Percentiles rank a stretch among this genome's conserved stretches.
Conservation (phyloP, 306 rosid species). For the Pueraria montana region DNA sequence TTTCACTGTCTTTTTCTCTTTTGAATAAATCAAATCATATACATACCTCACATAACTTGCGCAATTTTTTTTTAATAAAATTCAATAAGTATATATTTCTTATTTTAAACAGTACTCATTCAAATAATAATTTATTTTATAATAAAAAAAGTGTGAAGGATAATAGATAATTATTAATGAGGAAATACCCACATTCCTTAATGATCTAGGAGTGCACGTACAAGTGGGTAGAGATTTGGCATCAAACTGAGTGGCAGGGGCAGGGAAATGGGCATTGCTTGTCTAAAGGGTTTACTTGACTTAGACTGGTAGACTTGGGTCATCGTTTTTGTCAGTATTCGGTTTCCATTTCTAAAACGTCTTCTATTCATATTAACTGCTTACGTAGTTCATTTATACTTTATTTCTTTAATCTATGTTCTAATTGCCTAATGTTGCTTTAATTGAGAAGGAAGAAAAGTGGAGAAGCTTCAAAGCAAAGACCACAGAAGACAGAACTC, state of each 20-base stretch:
- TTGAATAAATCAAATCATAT: neutral
- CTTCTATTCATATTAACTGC: neutral
- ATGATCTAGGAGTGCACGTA: neutral
- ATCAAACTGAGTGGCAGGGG: neutral
- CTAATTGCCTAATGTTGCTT: constrained; percentile 8
- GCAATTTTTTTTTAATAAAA: neutral
- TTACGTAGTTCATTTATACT: neutral
- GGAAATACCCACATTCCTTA: neutral
- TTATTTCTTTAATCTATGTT: neutral
- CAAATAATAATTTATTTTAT: neutral
- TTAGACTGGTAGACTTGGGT: constrained; percentile 46
- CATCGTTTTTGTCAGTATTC: constrained; percentile 15
- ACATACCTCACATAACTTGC: neutral
- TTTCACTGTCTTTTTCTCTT: neutral
- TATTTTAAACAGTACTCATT: neutral
- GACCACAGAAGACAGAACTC: neutral
- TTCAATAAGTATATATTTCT: neutral
- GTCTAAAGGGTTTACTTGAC: constrained; percentile 45
- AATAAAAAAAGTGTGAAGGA: neutral
- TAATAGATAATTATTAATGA: neutral
- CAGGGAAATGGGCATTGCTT: neutral
- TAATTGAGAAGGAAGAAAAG: constrained; percentile 28
- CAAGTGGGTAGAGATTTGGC: constrained; percentile 17
- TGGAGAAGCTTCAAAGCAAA: constrained; percentile 40
- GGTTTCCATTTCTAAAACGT: neutral